These are phyloP conservation scores for Sarocladiaceae sp. DNA, from an alignment of 2,329 filamentous ascomycete genomes.

Conservation along the genomic window DNA sequence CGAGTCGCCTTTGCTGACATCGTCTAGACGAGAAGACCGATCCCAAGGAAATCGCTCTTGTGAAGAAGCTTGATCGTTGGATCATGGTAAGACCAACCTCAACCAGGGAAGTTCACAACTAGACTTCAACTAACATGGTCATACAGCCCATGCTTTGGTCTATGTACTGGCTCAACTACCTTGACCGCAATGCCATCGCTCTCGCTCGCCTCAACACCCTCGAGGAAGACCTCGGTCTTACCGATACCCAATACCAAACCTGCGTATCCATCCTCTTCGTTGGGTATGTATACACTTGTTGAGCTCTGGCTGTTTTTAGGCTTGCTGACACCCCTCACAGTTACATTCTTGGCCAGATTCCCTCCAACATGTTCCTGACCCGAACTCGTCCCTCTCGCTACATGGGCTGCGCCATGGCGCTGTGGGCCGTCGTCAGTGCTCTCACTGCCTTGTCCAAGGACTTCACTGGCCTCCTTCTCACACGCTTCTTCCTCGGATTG, in stretches of 20 bases:
- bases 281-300: constrained; percentile 24
- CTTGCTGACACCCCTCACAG: background rate
- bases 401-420: constrained; percentile 39
- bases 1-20: background rate
- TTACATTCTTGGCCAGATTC: constrained; percentile 38
- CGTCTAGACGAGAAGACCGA: constrained; percentile 29
- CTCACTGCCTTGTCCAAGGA: constrained; percentile 42
- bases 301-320: too few relatives aligned
- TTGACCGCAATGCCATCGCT: constrained; percentile 44
- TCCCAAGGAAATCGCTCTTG: constrained; percentile 32
- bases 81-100: constrained; percentile 26
- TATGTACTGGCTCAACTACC: constrained; percentile 40
- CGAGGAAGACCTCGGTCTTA: constrained; percentile 23
- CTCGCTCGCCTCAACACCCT: constrained; percentile 32
- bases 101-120: background rate
- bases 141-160: constrained; percentile 29
- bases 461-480: constrained; percentile 44
- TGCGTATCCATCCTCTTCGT: constrained; percentile 29
- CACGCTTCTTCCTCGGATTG: constrained; percentile 40
- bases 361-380: constrained; percentile 40
- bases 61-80: constrained; percentile 32
- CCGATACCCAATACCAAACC: constrained; percentile 23
- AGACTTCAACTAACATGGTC: background rate
- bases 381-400: constrained; percentile 36
- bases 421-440: constrained; percentile 44